These are phyloP conservation scores for Kondoa subrosea DNA, from an alignment of 768 basidiomycete genomes.

Conservation along the genomic window DNA sequence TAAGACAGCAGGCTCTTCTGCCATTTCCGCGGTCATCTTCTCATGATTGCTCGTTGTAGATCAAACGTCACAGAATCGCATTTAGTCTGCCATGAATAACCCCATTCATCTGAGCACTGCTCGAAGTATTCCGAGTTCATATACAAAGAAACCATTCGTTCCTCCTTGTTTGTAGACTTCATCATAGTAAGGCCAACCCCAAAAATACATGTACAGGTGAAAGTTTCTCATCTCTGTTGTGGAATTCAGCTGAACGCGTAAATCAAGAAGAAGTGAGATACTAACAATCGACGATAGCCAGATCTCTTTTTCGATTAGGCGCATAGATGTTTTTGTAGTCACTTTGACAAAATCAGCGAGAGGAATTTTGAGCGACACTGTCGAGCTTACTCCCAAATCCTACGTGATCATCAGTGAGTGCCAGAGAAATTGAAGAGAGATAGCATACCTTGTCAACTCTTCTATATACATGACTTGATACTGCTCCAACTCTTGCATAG, in stretches of 20 bases:
- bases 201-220: too few species aligned
- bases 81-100: too few species aligned
- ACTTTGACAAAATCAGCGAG: neutral
- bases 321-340: constrained; percentile 7
- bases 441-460: constrained; percentile 35
- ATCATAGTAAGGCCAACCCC: too few species aligned
- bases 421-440: too few species aligned
- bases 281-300: neutral
- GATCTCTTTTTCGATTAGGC: neutral
- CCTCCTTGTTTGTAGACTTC: too few species aligned
- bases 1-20: neutral
- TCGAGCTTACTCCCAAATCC: too few species aligned
- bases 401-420: too few species aligned
- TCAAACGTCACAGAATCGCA: too few species aligned
- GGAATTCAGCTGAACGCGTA: too few species aligned
- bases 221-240: too few species aligned
- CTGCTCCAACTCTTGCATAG: constrained; percentile 57
- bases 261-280: neutral
- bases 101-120: too few species aligned
- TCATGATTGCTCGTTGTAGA: neutral
- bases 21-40: neutral
- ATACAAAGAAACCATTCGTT: neutral
- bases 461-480: constrained; percentile 77
- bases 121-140: too few species aligned
- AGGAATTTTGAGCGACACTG: neutral